A percentile compares a stretch with the other conserved stretches of the same genome.
Evolutionary conservation across 1,139 yeast genomes (phyloP).

Genomic region (Geotrichum bryndzae): DNA sequence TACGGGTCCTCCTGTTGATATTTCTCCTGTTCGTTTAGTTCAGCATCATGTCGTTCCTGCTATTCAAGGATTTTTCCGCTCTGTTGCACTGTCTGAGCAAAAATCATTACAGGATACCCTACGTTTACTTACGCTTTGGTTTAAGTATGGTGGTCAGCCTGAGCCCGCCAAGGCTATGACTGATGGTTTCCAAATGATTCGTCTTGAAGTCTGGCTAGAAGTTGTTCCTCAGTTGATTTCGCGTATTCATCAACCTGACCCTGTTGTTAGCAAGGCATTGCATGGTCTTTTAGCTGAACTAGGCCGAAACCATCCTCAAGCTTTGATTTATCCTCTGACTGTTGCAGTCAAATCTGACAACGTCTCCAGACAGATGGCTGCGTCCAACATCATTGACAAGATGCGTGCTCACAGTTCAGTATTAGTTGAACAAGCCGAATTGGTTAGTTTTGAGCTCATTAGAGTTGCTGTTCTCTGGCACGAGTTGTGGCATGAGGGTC

Average conservation of each 20-base stretch:
- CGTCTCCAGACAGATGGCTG: conserved; percentile 83
- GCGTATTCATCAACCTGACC: conserved; percentile 92
- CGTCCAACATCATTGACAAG: conserved; percentile 81
- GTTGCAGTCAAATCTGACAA: conserved; percentile 96
- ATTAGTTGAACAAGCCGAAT: conserved; percentile 85
- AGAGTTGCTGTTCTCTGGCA: conserved; percentile 96
- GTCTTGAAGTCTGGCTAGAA: conserved; percentile 89
- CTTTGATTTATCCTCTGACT: conserved; percentile 87
- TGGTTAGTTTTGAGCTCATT: conserved; percentile 89
- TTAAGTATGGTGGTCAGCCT: conserved; percentile 86
- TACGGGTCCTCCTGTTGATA: conserved; percentile 24
- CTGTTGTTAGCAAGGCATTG: conserved; percentile 71
- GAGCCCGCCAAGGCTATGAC: conserved; percentile 89
- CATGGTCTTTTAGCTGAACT: conserved; percentile 77
- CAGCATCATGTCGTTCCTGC: conserved; percentile 92
- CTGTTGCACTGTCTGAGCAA: conserved; percentile 79
- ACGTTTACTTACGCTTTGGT: conserved; percentile 87
- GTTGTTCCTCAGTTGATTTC: conserved; percentile 95
- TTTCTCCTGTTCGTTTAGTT: conserved; percentile 48
- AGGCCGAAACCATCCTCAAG: conserved; percentile 96
- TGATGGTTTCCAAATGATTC: conserved; percentile 86
- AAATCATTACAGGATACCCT: conserved; percentile 90
- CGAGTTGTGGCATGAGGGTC: conserved; percentile 96
- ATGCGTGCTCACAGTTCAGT: conserved; percentile 83
- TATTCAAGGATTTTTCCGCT: conserved; percentile 89